Conservation (phyloP, 2,329 filamentous ascomycete species). For the Scedosporium aurantiacum region DNA sequence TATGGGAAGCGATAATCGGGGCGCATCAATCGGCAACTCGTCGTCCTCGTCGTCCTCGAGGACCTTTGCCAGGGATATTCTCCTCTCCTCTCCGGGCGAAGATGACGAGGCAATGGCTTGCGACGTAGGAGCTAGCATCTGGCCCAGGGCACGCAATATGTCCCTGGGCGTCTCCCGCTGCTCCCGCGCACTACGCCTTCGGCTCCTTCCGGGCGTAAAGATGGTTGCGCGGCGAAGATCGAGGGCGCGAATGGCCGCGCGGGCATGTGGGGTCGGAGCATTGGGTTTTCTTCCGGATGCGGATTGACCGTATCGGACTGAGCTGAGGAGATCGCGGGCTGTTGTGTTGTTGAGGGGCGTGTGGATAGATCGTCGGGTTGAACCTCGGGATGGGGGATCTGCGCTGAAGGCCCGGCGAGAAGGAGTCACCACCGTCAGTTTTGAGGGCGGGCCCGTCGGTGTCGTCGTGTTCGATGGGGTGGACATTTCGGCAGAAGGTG, state of each 20-base stretch:
- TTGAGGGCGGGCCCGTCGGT: conserved; percentile 3
- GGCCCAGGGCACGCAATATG: conserved; percentile 41
- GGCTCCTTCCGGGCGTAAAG: conserved; percentile 48
- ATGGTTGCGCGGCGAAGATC: conserved; percentile 47
- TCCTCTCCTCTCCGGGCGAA: conserved; percentile 23
- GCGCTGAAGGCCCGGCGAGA: conserved; percentile 8
- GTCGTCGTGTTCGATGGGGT: background rate
- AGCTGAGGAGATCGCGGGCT: conserved; percentile 25
- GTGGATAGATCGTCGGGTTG: conserved; percentile 27
- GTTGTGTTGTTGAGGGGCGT: conserved; percentile 29
- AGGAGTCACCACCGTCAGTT: conserved; percentile 9
- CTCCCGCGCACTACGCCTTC: conserved; percentile 45
- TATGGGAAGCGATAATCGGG: conserved; percentile 44
- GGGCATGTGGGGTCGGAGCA: conserved; percentile 48
- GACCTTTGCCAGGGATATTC: conserved; percentile 14
- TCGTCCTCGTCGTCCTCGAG: conserved; percentile 30
- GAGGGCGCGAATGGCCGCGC: conserved; percentile 46
- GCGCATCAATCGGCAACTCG: conserved; percentile 36
- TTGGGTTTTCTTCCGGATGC: conserved; percentile 25
- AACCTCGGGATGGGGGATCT: conserved; percentile 17
- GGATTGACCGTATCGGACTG: conserved; percentile 16
- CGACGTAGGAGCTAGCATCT: conserved; percentile 38
- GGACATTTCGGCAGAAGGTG: background rate
- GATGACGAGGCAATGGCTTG: conserved; percentile 35
- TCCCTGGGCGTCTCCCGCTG: conserved; percentile 45